Evolutionary conservation across 78 protist genomes (phyloP).

Genomic region (Polysphondylium violaceum): DNA sequence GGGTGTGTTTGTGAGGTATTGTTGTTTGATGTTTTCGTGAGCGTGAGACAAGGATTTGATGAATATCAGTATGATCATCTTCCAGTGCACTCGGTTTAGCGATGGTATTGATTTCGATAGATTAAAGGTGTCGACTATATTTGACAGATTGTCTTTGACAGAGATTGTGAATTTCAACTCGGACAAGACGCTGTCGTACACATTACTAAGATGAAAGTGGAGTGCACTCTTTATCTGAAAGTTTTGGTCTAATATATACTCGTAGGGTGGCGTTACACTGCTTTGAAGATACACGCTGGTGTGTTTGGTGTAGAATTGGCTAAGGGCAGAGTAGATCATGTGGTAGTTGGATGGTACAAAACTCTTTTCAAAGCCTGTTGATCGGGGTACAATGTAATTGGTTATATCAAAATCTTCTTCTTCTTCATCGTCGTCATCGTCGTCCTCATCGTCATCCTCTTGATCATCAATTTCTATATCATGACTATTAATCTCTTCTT

Average conservation of each 20-base stretch:
- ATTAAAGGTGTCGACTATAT: constrained; percentile 50
- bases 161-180: neutral
- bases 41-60: constrained; percentile 44
- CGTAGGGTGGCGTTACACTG: neutral
- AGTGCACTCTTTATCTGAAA: constrained; percentile 40
- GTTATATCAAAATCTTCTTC: neutral
- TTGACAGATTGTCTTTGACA: neutral
- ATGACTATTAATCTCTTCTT: neutral
- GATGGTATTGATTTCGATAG: constrained; percentile 59
- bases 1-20: too few species aligned
- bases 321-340: constrained; percentile 29
- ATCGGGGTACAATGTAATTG: neutral
- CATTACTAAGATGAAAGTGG: constrained; percentile 11
- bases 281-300: constrained; percentile 23
- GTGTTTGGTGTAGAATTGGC: constrained; percentile 24
- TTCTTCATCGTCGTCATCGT: constrained; percentile 10
- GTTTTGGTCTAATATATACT: constrained; percentile 28
- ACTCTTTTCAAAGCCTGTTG: neutral
- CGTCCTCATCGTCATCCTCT: constrained; percentile 15
- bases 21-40: too few species aligned
- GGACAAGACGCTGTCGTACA: neutral
- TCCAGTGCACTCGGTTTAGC: constrained; percentile 43
- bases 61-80: constrained; percentile 42
- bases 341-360: constrained; percentile 52
- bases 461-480: neutral